Conservation (phyloP, 768 basidiomycete genomes). For the Xerocomellus dryophilus region DNA sequence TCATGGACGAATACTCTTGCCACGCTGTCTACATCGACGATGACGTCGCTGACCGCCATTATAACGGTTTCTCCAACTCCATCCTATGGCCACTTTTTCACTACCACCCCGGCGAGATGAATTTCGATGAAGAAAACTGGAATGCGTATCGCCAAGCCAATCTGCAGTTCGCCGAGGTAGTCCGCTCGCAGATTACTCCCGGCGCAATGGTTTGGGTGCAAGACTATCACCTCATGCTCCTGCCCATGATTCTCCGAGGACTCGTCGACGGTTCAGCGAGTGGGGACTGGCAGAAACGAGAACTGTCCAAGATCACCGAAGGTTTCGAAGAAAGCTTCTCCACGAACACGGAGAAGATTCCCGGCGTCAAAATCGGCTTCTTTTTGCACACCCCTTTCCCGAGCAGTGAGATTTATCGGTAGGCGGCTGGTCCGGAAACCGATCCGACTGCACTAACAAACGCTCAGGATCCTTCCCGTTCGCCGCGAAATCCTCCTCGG, state of each 20-base stretch:
- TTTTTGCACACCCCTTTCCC: constrained; percentile 99
- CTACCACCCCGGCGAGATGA: constrained; percentile 99
- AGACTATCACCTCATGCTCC: constrained; percentile 96
- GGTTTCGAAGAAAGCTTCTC: constrained; percentile 54
- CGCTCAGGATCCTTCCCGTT: constrained; percentile 85
- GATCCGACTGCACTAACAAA: constrained; percentile 4
- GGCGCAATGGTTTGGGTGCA: constrained; percentile 99
- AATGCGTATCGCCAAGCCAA: constrained; percentile 96
- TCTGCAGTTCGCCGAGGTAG: constrained; percentile 87
- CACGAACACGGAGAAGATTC: constrained; percentile 39
- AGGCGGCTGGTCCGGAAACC: constrained; percentile 29
- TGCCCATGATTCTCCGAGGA: constrained; percentile 91
- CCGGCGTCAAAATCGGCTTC: constrained; percentile 92
- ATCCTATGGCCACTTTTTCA: constrained; percentile 99
- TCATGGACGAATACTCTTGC: constrained; percentile 94
- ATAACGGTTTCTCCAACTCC: constrained; percentile 98
- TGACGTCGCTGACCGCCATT: constrained; percentile 97
- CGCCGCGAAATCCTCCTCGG: constrained; percentile 97
- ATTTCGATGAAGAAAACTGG: constrained; percentile 99
- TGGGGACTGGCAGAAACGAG: constrained; percentile 55
- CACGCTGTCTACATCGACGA: constrained; percentile 98
- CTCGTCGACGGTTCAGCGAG: constrained; percentile 71
- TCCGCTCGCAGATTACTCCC: constrained; percentile 71
- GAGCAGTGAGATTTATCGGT: constrained; percentile 96
- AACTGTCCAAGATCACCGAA: constrained; percentile 68